Evolutionary conservation across 257 asterid genomes (phyloP).

Genomic region (Plectranthus barbatus): DNA sequence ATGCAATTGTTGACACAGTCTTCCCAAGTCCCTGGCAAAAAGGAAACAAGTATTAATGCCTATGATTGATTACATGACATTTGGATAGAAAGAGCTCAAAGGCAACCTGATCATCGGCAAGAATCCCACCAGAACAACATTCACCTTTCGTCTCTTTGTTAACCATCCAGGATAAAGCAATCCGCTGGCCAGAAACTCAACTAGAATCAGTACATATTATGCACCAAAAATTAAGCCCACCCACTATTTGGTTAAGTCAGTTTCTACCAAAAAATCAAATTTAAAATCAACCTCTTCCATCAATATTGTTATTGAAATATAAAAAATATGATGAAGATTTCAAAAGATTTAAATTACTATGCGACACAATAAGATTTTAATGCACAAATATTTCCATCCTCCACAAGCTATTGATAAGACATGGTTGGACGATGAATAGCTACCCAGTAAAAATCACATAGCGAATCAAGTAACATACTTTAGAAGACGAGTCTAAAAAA

Average conservation of each 20-base stretch:
- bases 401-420: not conserved
- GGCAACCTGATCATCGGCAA: conserved; percentile 95
- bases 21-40: conserved; percentile 85
- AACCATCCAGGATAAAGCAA: conserved; percentile 97
- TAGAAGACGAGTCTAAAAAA: not conserved
- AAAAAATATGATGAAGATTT: not conserved
- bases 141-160: conserved; percentile 72
- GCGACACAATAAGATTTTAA: not conserved
- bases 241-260: not conserved
- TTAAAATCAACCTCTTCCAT: not conserved
- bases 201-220: conserved; percentile 12
- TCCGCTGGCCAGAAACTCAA: conserved; percentile 50
- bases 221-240: not conserved
- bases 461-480: not conserved
- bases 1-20: conserved; percentile 89
- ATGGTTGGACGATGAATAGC: not conserved
- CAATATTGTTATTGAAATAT: not conserved
- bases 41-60: not conserved
- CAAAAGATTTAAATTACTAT: not conserved
- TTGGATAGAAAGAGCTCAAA: conserved; percentile 8
- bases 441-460: too few relatives aligned
- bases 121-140: conserved; percentile 94
- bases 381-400: not conserved
- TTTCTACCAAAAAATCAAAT: not conserved
- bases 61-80: conserved; percentile 1